Percentiles rank a stretch among this genome's conserved stretches.
phyloP scores from a whole-genome alignment of 1,284 basidiomycete species.

The Sanghuangporus baumii region DNA sequence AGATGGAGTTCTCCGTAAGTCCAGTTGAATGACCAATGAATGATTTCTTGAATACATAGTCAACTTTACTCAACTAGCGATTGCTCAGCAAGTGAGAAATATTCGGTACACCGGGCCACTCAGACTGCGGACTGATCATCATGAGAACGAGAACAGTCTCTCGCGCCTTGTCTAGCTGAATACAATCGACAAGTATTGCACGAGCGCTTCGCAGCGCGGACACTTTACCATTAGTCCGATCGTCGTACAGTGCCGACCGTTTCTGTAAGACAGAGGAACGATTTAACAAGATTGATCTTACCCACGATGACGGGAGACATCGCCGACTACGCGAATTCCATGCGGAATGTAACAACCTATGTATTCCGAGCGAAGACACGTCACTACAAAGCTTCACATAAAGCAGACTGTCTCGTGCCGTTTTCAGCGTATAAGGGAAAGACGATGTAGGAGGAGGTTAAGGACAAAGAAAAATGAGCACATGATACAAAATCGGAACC shows the following conservation, averaged over 20 bases:
- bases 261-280: too few species aligned
- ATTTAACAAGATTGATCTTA: too few species aligned
- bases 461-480: not conserved
- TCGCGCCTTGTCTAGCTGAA: not conserved
- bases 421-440: not conserved
- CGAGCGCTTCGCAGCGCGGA: not conserved
- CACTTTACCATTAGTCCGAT: not conserved
- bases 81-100: not conserved
- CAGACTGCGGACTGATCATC: not conserved
- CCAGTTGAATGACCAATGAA: not conserved
- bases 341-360: too few species aligned
- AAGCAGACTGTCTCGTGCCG: not conserved
- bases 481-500: conserved; percentile 3
- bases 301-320: too few species aligned
- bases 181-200: not conserved
- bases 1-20: not conserved
- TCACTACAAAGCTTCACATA: not conserved
- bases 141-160: not conserved
- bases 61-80: not conserved
- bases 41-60: not conserved
- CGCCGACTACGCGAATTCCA: too few species aligned
- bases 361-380: not conserved
- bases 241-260: not conserved
- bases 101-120: not conserved
- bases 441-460: not conserved